phyloP scores from a whole-genome alignment of 768 basidiomycete species.

The Rhodotorula diobovata region DNA sequence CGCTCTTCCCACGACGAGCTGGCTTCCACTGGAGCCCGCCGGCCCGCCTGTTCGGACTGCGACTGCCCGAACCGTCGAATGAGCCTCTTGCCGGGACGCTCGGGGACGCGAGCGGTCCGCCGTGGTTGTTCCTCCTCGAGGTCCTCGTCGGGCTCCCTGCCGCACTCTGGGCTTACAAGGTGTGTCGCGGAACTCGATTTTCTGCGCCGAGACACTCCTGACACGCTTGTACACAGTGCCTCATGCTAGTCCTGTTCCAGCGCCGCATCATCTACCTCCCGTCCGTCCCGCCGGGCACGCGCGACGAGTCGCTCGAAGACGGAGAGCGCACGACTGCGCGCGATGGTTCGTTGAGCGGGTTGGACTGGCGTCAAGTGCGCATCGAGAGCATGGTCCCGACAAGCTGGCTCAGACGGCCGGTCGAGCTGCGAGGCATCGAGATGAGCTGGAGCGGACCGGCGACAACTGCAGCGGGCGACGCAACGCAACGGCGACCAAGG shows the following conservation, averaged over 20 bases:
- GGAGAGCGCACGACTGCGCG: constrained; percentile 11
- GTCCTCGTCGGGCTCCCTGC: constrained; percentile 50
- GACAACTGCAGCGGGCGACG: neutral
- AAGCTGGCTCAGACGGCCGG: constrained; percentile 21
- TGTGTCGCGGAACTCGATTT: constrained; percentile 17
- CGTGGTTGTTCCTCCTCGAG: constrained; percentile 9
- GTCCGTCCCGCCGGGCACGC: constrained; percentile 51
- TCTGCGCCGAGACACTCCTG: neutral
- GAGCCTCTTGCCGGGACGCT: constrained; percentile 25
- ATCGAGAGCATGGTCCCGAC: constrained; percentile 37
- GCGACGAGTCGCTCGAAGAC: constrained; percentile 47
- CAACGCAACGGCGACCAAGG: neutral
- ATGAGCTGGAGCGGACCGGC: constrained; percentile 22
- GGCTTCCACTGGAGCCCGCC: neutral
- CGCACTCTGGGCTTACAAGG: constrained; percentile 53
- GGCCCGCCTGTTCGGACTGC: too few species aligned
- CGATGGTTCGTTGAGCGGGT: constrained; percentile 40
- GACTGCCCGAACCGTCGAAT: constrained; percentile 15
- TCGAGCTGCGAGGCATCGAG: constrained; percentile 44
- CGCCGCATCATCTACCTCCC: constrained; percentile 57
- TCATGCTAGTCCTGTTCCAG: constrained; percentile 55
- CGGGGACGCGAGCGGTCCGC: neutral
- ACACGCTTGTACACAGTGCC: constrained; percentile 46
- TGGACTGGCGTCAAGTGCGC: constrained; percentile 46
- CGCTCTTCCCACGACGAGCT: neutral